Percentiles rank a stretch among this genome's conserved stretches.
Evolutionary conservation across 371 early-diverging fungal genomes (phyloP).

Genomic region (Mucor lusitanicus): DNA sequence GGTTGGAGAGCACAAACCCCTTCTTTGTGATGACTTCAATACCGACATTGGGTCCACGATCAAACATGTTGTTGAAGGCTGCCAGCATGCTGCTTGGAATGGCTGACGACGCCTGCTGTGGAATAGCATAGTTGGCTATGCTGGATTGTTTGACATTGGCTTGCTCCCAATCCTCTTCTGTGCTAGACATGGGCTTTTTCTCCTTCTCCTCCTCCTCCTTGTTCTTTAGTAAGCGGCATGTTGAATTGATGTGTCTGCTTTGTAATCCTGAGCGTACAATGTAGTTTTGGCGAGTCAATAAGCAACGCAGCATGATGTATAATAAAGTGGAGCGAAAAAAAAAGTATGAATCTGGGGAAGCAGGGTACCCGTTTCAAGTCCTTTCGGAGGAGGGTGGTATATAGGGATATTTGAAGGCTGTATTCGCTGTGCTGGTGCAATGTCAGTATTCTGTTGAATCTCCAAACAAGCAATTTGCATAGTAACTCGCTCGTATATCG

Average conservation of each 20-base stretch:
- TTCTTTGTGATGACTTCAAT: slow-evolving; percentile 48
- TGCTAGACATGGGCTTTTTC: neutral
- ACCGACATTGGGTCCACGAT: slow-evolving; percentile 50
- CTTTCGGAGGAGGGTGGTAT: neutral
- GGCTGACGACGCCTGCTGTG: slow-evolving; percentile 22
- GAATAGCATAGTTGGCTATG: slow-evolving; percentile 23
- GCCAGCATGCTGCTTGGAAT: slow-evolving; percentile 35
- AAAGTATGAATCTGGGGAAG: neutral
- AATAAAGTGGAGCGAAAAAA: neutral
- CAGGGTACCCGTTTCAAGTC: neutral
- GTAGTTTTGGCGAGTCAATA: neutral
- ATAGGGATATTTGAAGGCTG: no score
- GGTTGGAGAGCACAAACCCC: slow-evolving; percentile 54
- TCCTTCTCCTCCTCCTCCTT: no score
- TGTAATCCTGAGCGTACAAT: neutral
- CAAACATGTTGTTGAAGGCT: slow-evolving; percentile 57
- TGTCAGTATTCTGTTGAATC: no score
- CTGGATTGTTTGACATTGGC: slow-evolving; percentile 17
- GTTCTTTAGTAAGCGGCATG: neutral
- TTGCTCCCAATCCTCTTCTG: slow-evolving; percentile 21
- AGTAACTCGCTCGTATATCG: no score
- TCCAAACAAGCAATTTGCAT: no score
- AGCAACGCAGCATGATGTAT: slow-evolving; percentile 4
- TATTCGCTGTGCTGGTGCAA: no score
- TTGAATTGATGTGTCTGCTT: neutral